Conservation (phyloP, 2,329 filamentous ascomycete genomes). For the Apiospora rasikravindrae region DNA sequence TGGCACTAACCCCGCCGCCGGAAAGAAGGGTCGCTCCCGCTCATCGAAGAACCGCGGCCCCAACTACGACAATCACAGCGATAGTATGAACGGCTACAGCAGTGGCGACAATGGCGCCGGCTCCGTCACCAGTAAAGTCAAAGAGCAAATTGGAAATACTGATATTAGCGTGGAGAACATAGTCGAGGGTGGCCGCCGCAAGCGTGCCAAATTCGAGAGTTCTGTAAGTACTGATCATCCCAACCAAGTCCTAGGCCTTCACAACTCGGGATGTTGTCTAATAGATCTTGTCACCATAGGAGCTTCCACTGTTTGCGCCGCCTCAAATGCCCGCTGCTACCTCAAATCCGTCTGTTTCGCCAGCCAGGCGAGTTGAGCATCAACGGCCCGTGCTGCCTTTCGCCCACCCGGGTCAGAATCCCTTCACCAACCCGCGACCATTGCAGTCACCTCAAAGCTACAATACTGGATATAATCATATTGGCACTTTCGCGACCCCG, state of each 20-base stretch:
- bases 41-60: constrained; percentile 70
- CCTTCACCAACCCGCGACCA: constrained; percentile 77
- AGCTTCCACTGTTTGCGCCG: constrained; percentile 92
- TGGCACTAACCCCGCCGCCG: constrained; percentile 52
- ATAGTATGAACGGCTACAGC: constrained; percentile 78
- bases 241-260: constrained; percentile 23
- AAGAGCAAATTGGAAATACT: constrained; percentile 89
- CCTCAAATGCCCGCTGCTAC: constrained; percentile 90
- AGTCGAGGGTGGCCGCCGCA: constrained; percentile 92
- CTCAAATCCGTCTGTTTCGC: constrained; percentile 98
- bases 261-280: constrained; percentile 42
- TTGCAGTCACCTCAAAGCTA: constrained; percentile 87
- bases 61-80: constrained; percentile 65
- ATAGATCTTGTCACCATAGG: constrained; percentile 57
- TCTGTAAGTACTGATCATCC: constrained; percentile 72
- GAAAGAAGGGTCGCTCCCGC: constrained; percentile 72
- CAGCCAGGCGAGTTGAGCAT: constrained; percentile 79
- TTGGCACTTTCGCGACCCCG: constrained; percentile 67
- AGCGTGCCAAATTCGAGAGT: constrained; percentile 94
- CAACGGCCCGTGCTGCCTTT: constrained; percentile 77
- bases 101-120: constrained; percentile 83
- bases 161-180: constrained; percentile 99
- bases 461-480: constrained; percentile 57
- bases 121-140: constrained; percentile 77
- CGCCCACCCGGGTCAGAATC: constrained; percentile 75